Evolutionary conservation across 2,329 filamentous ascomycete species (phyloP).

Genomic region (Aspergillus ochraceoroseus): DNA sequence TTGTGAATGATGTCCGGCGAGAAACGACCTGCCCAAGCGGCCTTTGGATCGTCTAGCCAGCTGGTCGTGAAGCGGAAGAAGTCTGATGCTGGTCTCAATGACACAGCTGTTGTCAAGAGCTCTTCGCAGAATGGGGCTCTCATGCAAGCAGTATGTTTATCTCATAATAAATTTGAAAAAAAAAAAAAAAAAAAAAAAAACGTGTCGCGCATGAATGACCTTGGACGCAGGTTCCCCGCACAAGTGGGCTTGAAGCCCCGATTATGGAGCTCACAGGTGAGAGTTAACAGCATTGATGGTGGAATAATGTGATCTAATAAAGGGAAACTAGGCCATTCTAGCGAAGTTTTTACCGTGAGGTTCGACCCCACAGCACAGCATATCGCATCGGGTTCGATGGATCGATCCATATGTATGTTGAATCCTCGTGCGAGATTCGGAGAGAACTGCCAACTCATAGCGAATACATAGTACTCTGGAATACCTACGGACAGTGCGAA

Average conservation of each 20-base stretch:
- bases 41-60: constrained; percentile 67
- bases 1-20: constrained; percentile 68
- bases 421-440: background rate
- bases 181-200: too few relatives aligned
- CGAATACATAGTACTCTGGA: constrained; percentile 70
- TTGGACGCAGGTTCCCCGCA: constrained; percentile 61
- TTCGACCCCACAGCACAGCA: constrained; percentile 85
- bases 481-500: constrained; percentile 84
- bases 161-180: background rate
- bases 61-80: constrained; percentile 88
- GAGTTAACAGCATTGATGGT: background rate
- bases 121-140: constrained; percentile 57
- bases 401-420: constrained; percentile 73
- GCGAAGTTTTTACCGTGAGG: constrained; percentile 83
- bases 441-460: background rate
- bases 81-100: constrained; percentile 55
- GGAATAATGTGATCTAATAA: constrained; percentile 4
- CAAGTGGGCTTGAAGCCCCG: constrained; percentile 78
- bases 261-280: constrained; percentile 86
- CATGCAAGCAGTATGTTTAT: constrained; percentile 58
- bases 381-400: constrained; percentile 94
- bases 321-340: constrained; percentile 52
- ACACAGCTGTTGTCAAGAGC: constrained; percentile 55
- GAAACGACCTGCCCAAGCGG: constrained; percentile 83
- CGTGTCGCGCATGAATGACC: constrained; percentile 19